Base-by-base conservation (phyloP, 305 asterid genomes). In the Plantago coronopus region DNA sequence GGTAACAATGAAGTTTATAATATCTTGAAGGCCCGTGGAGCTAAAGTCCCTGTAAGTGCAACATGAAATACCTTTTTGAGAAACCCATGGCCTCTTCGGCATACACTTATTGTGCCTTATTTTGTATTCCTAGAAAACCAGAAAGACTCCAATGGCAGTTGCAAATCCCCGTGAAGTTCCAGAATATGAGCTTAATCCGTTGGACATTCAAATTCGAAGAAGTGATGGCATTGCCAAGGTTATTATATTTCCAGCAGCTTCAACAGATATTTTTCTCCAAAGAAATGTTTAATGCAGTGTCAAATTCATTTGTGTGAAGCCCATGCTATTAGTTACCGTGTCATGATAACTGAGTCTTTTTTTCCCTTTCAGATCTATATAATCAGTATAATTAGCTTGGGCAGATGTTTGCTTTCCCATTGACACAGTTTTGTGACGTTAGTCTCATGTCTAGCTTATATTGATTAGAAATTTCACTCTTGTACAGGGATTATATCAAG, bases 101-200 rank as follows among this genome's bases (percentile, higher is more conserved):
- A 56, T 61, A 29, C 40, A 16, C 75, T 78, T 58, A 68, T 50
- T 43, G 34, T 27, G 15, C 69, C 67, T 37, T 78, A 38, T 71
- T 17, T 58, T 61, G 17, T 69, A 23, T 74, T 74, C 81, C 76
- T 79, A 91, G 95, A 94, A 94, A 89, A 78, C 83, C 78, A 94
- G 94, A 76, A 94, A 82, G 81, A 89, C 99, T 3, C 99, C 97
- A 64, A 89, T 94, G 97, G 34, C 90, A 40, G 99, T 89, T 48
- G 78, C 95, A 63, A 87, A 90, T 78, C 99, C 97, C 57, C 89
- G 95, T 59, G 96, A 94, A 73, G 93, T 89, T 75, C 99, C 97
- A 19, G 99, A 94, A 76, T 94, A 94, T 62, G 99, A 94, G 75
- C 91, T 94, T 70, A 90, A 85, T 81, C 99, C 97, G 25, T 57